Base-by-base conservation (phyloP, 179 eudicot genomes). In the Actinidia chinensis region DNA sequence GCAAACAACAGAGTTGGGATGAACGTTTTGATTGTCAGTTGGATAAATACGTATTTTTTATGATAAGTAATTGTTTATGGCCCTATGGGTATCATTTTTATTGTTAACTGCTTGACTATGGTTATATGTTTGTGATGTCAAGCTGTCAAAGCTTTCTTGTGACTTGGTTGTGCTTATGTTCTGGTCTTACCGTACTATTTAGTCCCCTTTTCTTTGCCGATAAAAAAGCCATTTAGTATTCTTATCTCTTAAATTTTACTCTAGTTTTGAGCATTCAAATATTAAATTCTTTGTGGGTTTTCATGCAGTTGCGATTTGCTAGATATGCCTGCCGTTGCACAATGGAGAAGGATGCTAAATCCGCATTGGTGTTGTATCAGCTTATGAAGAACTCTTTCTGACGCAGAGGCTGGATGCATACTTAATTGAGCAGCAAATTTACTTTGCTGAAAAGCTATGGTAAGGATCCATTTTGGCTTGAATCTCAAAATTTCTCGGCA, bases 341-440 rank as follows among this genome's bases (percentile, higher is more conserved):
- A 93, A 81, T 95, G 81, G 99, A 92, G 90, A 89, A 94, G 28
- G 99, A 95, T 71, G 82, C 85, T 56, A 89, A 87, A 79, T 81
- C 87, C 88, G 87, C 90, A 43, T 78, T 79, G 33, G 79, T 87
- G n/a, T n/a, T n/a, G 46, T 92, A 86, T 89, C 95, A 95, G 81
- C 97, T 95, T 78, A 80, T 95, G 79, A 86, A 88, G 82, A 89
- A n/a, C n/a, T 95, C 48, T 90, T 93, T 81, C 83, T 90, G 73
- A 91, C 97, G 64, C 88, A 92, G 83, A 88, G 90, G 83, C 87
- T 95, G 71, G 96, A 91, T 50, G 88, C 97, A 44, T 95, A 90
- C 86, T 68, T 91, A 67, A 87, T 69, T 83, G 90, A 52, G 83
- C 93, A 59, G 91, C 91, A 78, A 91, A 93, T 86, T 82, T 66